Base-by-base conservation (phyloP, 2,329 filamentous ascomycete species). In the Exophiala oligosperma region DNA sequence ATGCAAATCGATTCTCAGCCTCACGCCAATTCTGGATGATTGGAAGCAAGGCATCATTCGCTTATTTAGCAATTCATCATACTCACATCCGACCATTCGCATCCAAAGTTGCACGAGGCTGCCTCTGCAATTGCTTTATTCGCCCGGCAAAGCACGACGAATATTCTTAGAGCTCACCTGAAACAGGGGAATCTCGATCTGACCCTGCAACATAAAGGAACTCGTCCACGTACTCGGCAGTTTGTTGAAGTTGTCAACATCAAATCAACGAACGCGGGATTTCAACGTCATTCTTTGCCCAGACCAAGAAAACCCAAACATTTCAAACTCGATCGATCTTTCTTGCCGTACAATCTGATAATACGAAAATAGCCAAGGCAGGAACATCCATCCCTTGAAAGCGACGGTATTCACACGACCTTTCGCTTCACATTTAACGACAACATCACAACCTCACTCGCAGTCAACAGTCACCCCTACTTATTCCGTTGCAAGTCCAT, bases 31-130 rank as follows among this genome's bases (percentile, higher is more conserved):
- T 54, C 46, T 46, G 21, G 32, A 23, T 59, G 56, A 62, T 62
- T 62, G 60, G 60, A 59, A 62, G 21, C 50, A 57, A 17, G 35
- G 44, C 29, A 49, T 49, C 5, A 38, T 43, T 60, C 56, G 57
- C 60, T 60, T 52, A 57, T 48, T 44, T 47, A 55, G 23, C 40
- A n/a, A 43, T 43, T 11, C 4, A 17, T 43, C 17, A 17, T 17
- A 17, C 17, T 17, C 17, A 1, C 17, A n/a, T 47, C 48, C 21
- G 29, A 24, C 28, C 32, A 35, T 35, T 35, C 9, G 41, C 14
- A 23, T 38, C 50, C 40, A 17, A 17, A 17, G 29, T 48, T 35
- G 41, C 41, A 49, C 50, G 41, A 54, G 44, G 55, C 55, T 57
- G 44, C 43, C 49, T 40, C 41, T 46, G 17, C 49, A 49, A 17